Evolutionary conservation across 2,329 filamentous ascomycete genomes (phyloP), one percentile per base, ranked within the genome.

Genomic region (Scedosporium dehoogii): DNA sequence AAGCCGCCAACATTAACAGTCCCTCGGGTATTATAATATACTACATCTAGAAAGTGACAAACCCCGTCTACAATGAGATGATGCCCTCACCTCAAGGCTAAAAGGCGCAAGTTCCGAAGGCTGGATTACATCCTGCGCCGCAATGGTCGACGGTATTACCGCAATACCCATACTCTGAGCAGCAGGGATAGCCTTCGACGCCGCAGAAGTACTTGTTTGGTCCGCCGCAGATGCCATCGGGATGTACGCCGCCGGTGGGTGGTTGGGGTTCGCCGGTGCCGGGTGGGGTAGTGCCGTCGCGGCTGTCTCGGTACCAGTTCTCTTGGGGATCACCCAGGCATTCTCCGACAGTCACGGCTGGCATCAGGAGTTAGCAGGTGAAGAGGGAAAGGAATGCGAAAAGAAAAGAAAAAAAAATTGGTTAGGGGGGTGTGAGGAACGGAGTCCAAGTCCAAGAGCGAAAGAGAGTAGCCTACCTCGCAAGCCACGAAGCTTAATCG

Each of bases 251-350:
- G 18, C 56, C 56, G 56, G 33, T 55, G 27, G 46, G 46, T 38
- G 33, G 33, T 38, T 38, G 33, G 10, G 33, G 9, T 38, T 38
- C 33, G 33, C 33, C 33, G 6, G 18, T 14, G 25, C 33, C 21
- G 4, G 46, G 51, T 25, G 51, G 46, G 21, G n/a, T 41, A 10
- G 25, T 23, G 12, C 56, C 42, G 21, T 51, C 51, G 33, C 60
- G 44, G 48, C 29, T 27, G 5, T 33, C 53, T 14, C 57, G 41
- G 69, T 86, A 86, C 84, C 83, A 86, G 68, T 79, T 76, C 56
- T 73, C 76, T 5, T 71, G 66, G 6, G 80, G 72, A 67, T 86
- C 82, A 12, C 76, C 75, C 16, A 86, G 74, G 67, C 84, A 86
- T 63, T 85, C 76, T 16, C 69, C 69, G 27, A 70, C 69, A 23